phyloP scores from a whole-genome alignment of 2,329 filamentous ascomycete genomes.

The Epichloe gansuensis region DNA sequence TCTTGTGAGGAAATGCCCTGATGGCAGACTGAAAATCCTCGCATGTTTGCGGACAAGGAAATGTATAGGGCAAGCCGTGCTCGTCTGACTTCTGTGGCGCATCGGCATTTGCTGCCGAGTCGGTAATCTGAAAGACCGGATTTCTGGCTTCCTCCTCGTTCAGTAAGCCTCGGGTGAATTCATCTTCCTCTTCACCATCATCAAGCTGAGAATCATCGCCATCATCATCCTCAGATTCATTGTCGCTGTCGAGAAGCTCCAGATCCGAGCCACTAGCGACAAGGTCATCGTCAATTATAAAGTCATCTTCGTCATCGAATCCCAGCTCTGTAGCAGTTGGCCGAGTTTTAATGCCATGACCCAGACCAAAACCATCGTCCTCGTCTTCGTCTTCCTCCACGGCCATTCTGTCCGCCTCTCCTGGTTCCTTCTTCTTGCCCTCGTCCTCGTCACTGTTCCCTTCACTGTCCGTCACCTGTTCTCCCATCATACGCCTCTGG shows the following conservation, averaged over 20 bases:
- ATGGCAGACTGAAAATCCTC: constrained; percentile 59
- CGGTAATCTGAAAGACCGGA: constrained; percentile 32
- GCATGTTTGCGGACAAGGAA: constrained; percentile 69
- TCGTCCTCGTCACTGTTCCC: constrained; percentile 32
- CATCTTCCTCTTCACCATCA: constrained; percentile 42
- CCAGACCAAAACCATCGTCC: constrained; percentile 44
- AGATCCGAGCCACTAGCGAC: constrained; percentile 67
- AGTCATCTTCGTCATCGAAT: constrained; percentile 90
- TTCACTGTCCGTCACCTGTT: constrained; percentile 55
- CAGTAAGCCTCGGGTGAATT: constrained; percentile 59
- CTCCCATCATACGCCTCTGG: constrained; percentile 75
- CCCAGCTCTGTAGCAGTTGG: constrained; percentile 50
- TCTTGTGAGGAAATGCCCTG: constrained; percentile 45
- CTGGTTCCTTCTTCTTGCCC: constrained; percentile 22
- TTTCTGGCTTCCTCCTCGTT: constrained; percentile 43
- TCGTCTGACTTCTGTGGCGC: constrained; percentile 29
- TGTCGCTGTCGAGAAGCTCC: constrained; percentile 42
- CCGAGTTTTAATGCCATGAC: constrained; percentile 42
- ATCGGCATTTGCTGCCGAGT: constrained; percentile 28
- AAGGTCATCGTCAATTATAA: constrained; percentile 78
- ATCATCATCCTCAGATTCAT: constrained; percentile 36
- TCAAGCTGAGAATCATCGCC: constrained; percentile 22
- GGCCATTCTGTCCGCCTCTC: constrained; percentile 22
- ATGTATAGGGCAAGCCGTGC: constrained; percentile 64
- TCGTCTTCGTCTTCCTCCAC: constrained; percentile 29